phyloP scores from a whole-genome alignment of 2,329 filamentous ascomycete genomes.

The Trichoderma sp. region DNA sequence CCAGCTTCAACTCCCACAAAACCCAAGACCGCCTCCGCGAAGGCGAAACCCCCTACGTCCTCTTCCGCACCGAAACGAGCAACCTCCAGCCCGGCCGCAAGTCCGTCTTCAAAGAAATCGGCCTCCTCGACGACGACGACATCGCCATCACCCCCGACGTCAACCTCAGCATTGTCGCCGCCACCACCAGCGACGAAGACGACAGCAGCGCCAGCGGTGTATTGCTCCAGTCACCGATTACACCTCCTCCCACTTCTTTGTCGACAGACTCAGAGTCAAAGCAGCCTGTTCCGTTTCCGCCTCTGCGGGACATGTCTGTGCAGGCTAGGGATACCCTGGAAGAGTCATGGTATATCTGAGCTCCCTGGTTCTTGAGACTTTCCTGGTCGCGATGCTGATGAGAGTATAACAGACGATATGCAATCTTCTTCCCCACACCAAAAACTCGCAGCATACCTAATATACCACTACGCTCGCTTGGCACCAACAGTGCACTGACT shows the following conservation, averaged over 20 bases:
- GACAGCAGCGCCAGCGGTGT: no score
- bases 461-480: not conserved
- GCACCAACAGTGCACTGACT: no score
- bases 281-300: not conserved
- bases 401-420: not conserved
- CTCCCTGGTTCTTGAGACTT: not conserved
- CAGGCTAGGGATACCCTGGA: not conserved
- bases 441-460: not conserved
- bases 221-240: no score
- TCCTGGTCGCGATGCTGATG: not conserved
- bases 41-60: conserved; percentile 44
- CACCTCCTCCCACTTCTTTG: no score
- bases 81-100: conserved; percentile 54
- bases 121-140: conserved; percentile 48
- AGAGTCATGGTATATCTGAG: conserved; percentile 21
- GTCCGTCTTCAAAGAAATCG: conserved; percentile 57
- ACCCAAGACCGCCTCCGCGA: conserved; percentile 57
- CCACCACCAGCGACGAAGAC: not conserved
- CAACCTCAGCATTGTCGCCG: not conserved
- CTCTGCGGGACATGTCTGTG: not conserved
- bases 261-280: not conserved
- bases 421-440: no score
- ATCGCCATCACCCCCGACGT: conserved; percentile 33
- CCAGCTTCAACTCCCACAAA: conserved; percentile 53
- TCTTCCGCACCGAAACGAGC: conserved; percentile 48